Evolutionary conservation across 2,329 filamentous ascomycete genomes (phyloP), one percentile per base, ranked within the genome.

Genomic region (Pseudogymnoascus sp.): DNA sequence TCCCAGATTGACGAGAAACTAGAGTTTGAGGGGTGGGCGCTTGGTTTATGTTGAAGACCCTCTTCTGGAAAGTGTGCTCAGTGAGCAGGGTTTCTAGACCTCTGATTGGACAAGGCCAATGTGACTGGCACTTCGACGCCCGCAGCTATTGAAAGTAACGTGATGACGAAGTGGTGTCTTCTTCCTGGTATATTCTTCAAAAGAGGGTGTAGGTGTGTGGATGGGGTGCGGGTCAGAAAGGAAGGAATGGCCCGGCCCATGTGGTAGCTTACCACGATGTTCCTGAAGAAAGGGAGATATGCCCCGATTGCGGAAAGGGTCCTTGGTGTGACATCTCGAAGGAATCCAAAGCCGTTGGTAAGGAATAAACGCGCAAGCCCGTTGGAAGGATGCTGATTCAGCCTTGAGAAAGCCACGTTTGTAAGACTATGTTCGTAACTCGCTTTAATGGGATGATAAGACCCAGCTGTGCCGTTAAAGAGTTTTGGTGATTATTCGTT

Each of bases 131-230:
- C 62, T 37, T 64, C 60, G 40, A 63, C 40, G 48, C 25, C 66
- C 67, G 64, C 69, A 65, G 52, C 62, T 62, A 61, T 39, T 62
- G 59, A 52, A 31, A 61, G 64, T 71, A 69, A 71, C 69, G 70
- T 72, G 70, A 72, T 62, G 62, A 58, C 60, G 62, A 67, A 63
- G 52, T 65, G 69, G 67, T 70, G 68, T 67, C 58, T 35, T 65
- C 25, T 68, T 65, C 67, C 64, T 60, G 59, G 64, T 60, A 33
- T 55, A 18, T 33, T 55, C 35, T 29, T 55, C 35, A 29, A 35
- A 55, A 33, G 48, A 55, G 48, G 48, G 48, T 55, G 48, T 55
- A 29, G 48, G 35, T 33, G 25, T 21, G 27, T 33, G 33, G 48
- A 21, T 29, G 48, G 48, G 48, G 48, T 55, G 48, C 48, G 48